Evolutionary conservation across 768 basidiomycete species (phyloP).

Genomic region (Tulasnella sp.): DNA sequence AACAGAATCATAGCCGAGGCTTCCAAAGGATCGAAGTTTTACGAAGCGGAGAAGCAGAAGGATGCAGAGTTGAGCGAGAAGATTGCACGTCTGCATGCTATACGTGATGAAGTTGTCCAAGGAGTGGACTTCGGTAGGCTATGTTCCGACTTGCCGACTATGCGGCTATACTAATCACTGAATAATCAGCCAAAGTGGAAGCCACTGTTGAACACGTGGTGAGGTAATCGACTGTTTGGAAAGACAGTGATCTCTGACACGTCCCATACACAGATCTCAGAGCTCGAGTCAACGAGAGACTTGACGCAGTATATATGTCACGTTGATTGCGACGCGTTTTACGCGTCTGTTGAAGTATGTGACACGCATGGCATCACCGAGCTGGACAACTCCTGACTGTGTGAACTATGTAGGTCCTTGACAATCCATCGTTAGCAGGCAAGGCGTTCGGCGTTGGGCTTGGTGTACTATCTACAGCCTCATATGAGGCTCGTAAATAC

Average conservation of each 20-base stretch:
- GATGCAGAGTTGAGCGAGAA: slow-evolving; percentile 72
- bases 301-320: slow-evolving; percentile 78
- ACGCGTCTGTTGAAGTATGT: slow-evolving; percentile 52
- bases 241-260: not conserved
- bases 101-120: slow-evolving; percentile 43
- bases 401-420: slow-evolving; percentile 29
- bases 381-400: not conserved
- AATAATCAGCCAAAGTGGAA: slow-evolving; percentile 44
- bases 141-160: slow-evolving; percentile 4
- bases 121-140: slow-evolving; percentile 42
- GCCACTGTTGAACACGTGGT: slow-evolving; percentile 56
- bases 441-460: slow-evolving; percentile 51
- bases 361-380: not conserved
- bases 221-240: slow-evolving; percentile 22
- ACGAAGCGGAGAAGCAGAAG: slow-evolving; percentile 85
- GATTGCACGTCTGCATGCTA: slow-evolving; percentile 55
- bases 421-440: slow-evolving; percentile 37
- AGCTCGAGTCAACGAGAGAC: slow-evolving; percentile 65
- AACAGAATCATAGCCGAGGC: slow-evolving; percentile 82
- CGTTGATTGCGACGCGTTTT: slow-evolving; percentile 95
- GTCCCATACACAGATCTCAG: slow-evolving; percentile 30
- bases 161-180: slow-evolving; percentile 19
- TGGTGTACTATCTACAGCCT: slow-evolving; percentile 78
- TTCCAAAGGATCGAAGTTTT: slow-evolving; percentile 88
- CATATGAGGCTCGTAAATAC: slow-evolving; percentile 82